Conservation (phyloP, 169 alveolate genomes). For the Eimeria sp. region DNA sequence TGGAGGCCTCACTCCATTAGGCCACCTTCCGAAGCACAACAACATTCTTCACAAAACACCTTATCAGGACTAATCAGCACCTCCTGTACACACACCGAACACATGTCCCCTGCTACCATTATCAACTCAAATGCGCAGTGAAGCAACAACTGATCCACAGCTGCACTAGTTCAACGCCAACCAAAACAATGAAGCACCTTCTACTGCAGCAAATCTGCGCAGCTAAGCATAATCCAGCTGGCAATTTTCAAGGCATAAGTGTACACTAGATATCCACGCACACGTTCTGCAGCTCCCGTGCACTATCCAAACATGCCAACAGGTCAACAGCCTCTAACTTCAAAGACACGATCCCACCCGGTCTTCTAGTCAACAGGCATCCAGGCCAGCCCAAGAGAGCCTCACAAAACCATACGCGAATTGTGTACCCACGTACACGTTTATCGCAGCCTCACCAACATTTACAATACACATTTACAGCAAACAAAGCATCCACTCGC, state of each 20-base stretch:
- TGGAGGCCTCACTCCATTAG: too few species aligned
- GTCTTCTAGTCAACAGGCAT: background rate
- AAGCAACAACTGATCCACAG: background rate
- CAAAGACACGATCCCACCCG: background rate
- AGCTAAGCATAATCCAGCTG: background rate
- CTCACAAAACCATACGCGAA: background rate
- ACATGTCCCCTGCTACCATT: background rate
- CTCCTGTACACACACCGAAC: background rate
- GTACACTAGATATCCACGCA: background rate
- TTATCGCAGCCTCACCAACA: too few species aligned
- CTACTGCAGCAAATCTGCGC: background rate
- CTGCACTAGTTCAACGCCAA: background rate
- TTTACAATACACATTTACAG: too few species aligned
- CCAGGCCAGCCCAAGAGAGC: background rate
- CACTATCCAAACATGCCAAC: background rate
- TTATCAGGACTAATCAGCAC: background rate
- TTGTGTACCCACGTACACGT: background rate
- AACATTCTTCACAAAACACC: background rate
- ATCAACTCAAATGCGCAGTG: background rate
- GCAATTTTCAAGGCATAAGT: background rate
- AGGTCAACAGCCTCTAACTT: background rate
- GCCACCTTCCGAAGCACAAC: too few species aligned
- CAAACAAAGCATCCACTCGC: too few species aligned
- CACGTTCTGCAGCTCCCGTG: background rate
- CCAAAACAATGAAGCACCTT: background rate